These are phyloP conservation scores for Barnettozyma botsteinii DNA, from an alignment of 805 yeast genomes.

Conservation along the genomic window DNA sequence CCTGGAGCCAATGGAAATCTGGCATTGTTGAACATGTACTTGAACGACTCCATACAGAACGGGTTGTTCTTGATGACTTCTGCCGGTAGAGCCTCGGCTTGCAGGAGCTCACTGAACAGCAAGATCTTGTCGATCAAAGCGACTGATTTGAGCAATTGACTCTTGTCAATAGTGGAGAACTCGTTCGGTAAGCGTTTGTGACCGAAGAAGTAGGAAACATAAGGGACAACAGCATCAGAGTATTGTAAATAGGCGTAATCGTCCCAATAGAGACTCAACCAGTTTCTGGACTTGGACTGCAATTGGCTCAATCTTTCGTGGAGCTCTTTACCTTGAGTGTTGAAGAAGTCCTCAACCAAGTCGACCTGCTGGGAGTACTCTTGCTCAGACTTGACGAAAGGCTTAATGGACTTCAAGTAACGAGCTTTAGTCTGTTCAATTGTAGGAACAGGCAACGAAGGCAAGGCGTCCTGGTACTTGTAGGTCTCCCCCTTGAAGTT, in stretches of 20 bases:
- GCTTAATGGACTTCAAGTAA: constrained; percentile 69
- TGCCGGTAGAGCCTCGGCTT: constrained; percentile 69
- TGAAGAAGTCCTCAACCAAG: constrained; percentile 62
- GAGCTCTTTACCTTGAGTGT: constrained; percentile 60
- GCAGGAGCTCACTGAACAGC: constrained; percentile 61
- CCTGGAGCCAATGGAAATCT: constrained; percentile 65
- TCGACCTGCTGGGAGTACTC: constrained; percentile 48
- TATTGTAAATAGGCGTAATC: constrained; percentile 86
- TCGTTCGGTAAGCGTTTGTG: constrained; percentile 56
- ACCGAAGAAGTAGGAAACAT: constrained; percentile 82
- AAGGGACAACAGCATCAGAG: constrained; percentile 93
- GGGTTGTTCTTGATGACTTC: constrained; percentile 74
- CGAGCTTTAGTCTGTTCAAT: constrained; percentile 62
- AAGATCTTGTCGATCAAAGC: constrained; percentile 63
- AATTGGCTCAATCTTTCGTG: constrained; percentile 59
- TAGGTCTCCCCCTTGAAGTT: constrained; percentile 58
- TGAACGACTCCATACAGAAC: constrained; percentile 92
- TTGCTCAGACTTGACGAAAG: constrained; percentile 47
- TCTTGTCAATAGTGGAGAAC: constrained; percentile 45
- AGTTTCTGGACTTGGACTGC: constrained; percentile 50
- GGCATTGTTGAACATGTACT: constrained; percentile 83
- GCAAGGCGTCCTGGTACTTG: constrained; percentile 67
- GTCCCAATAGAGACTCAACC: constrained; percentile 94
- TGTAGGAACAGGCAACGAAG: constrained; percentile 83
- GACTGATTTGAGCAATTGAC: constrained; percentile 70